phyloP scores from a whole-genome alignment of 495 filamentous ascomycete species.

The Lepraria neglecta region DNA sequence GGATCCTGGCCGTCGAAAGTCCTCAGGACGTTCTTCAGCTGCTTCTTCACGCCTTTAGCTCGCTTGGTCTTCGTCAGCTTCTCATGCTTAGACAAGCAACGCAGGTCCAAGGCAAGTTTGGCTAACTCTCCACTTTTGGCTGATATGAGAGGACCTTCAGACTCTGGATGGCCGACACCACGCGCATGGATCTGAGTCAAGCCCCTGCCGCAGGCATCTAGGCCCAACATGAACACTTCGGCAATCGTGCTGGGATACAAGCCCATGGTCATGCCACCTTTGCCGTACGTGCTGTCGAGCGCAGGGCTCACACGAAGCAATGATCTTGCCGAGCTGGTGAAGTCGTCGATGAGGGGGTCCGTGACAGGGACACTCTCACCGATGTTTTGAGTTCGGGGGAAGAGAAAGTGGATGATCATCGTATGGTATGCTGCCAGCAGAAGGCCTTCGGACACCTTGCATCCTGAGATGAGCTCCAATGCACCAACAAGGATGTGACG shows the following conservation, averaged over 20 bases:
- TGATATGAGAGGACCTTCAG: slow-evolving; percentile 6
- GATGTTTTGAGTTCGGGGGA: slow-evolving; percentile 18
- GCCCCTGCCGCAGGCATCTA: slow-evolving; percentile 27
- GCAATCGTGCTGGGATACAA: slow-evolving; percentile 13
- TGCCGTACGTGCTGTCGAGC: slow-evolving; percentile 12
- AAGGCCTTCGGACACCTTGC: slow-evolving; percentile 16
- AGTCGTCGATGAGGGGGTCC: slow-evolving; percentile 18
- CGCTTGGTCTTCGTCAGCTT: slow-evolving; percentile 4
- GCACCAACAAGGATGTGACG: slow-evolving; percentile 21
- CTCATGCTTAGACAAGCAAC: slow-evolving; percentile 14
- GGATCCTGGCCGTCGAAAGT: neutral
- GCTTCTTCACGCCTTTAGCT: slow-evolving; percentile 11
- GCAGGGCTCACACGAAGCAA: slow-evolving; percentile 12
- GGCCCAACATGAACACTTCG: slow-evolving; percentile 22
- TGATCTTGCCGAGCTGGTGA: slow-evolving; percentile 19
- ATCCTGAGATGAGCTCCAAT: slow-evolving; percentile 18
- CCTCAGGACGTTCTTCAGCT: slow-evolving; percentile 17
- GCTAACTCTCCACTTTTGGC: slow-evolving; percentile 5
- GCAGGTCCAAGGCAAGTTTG: slow-evolving; percentile 9
- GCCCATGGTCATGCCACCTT: slow-evolving; percentile 15
- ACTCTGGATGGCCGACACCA: slow-evolving; percentile 3
- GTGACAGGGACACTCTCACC: slow-evolving; percentile 11
- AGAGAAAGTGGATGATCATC: slow-evolving; percentile 26
- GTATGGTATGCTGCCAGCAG: slow-evolving; percentile 27
- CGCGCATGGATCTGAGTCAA: slow-evolving; percentile 19